phyloP scores from a whole-genome alignment of 2,329 filamentous ascomycete genomes.

The Ceratocystis alfenasii region DNA sequence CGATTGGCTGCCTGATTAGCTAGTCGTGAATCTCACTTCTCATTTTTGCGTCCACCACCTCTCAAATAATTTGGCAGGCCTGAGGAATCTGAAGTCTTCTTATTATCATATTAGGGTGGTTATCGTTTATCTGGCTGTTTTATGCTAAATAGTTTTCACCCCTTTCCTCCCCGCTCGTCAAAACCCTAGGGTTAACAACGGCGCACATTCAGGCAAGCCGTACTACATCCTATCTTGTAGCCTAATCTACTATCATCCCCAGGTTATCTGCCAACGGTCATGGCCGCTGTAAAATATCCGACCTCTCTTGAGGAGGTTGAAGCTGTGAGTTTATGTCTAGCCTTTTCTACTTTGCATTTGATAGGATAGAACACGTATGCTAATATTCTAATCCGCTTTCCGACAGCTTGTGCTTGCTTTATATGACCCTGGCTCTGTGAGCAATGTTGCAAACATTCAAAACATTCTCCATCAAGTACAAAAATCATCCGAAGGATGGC shows the following conservation, averaged over 20 bases:
- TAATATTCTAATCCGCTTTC: background rate
- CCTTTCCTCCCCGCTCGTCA: background rate
- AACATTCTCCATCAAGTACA: slow-evolving; percentile 68
- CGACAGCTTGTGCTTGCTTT: slow-evolving; percentile 39
- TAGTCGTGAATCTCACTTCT: background rate
- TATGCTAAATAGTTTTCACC: background rate
- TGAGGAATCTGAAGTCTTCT: no score
- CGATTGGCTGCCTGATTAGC: background rate
- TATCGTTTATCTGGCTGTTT: background rate
- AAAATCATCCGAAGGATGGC: slow-evolving; percentile 70
- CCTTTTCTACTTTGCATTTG: background rate
- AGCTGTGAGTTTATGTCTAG: slow-evolving; percentile 15
- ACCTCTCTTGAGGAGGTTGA: slow-evolving; percentile 22
- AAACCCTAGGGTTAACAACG: background rate
- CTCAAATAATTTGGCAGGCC: background rate
- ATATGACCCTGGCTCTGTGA: slow-evolving; percentile 41
- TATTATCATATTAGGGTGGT: no score
- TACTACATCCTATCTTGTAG: background rate
- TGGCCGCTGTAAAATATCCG: slow-evolving; percentile 16
- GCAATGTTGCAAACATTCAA: slow-evolving; percentile 45
- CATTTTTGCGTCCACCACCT: background rate
- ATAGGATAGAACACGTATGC: background rate
- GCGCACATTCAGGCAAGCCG: background rate
- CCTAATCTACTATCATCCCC: background rate
- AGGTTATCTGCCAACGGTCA: background rate